Evolutionary conservation across 495 filamentous ascomycete species (phyloP).

Genomic region (Beverwykella pulmonaria): DNA sequence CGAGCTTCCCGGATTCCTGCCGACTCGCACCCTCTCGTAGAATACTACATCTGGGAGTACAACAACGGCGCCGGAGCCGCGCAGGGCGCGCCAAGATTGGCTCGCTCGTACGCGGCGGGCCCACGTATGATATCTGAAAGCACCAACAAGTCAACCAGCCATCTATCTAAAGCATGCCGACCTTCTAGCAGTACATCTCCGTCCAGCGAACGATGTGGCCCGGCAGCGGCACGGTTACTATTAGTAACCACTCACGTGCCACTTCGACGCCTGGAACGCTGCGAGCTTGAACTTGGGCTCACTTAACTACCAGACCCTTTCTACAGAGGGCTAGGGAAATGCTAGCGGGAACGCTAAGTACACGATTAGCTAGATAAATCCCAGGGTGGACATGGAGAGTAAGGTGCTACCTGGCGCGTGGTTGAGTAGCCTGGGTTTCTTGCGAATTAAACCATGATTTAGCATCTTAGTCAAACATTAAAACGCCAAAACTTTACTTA

Average conservation of each 20-base stretch:
- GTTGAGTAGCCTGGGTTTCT: too few species aligned
- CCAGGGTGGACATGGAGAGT: too few species aligned
- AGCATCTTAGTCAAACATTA: too few species aligned
- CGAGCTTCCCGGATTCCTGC: too few species aligned
- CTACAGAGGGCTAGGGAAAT: conserved; percentile 36
- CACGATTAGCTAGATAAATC: conserved; percentile 12
- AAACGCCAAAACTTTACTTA: too few species aligned
- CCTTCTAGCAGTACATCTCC: conserved; percentile 62
- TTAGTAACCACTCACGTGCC: conserved; percentile 45
- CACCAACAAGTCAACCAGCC: conserved; percentile 61
- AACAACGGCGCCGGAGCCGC: conserved; percentile 58
- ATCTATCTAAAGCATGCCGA: conserved; percentile 57
- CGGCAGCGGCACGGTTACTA: background rate
- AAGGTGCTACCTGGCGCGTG: too few species aligned
- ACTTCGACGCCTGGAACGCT: conserved; percentile 64
- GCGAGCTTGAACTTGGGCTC: conserved; percentile 52
- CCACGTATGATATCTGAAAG: conserved; percentile 65
- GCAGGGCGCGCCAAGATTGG: conserved; percentile 54
- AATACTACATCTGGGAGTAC: conserved; percentile 63
- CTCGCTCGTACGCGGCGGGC: conserved; percentile 60
- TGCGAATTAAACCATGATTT: too few species aligned
- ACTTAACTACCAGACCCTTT: conserved; percentile 41
- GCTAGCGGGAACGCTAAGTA: conserved; percentile 20
- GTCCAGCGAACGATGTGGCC: conserved; percentile 46
- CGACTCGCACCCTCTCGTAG: conserved; percentile 53